A percentile compares a stretch with the other conserved stretches of the same genome.
These are phyloP conservation scores for Capsicum baccatum DNA, from an alignment of 257 asterid species.

Conservation along the genomic window DNA sequence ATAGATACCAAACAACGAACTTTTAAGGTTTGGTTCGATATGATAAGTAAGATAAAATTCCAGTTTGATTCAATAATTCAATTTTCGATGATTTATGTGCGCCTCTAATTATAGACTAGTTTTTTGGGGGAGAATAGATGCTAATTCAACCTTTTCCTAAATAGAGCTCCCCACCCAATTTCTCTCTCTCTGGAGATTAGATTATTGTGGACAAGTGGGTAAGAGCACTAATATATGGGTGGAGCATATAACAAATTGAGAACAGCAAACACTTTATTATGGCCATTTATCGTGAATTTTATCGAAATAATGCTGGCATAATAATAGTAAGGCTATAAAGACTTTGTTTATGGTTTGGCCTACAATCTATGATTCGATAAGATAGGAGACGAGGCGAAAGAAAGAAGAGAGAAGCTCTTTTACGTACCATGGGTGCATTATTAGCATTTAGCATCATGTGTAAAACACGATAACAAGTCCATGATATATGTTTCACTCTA, in stretches of 20 bases:
- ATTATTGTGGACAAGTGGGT: constrained; percentile 25
- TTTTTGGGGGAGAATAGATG: background rate
- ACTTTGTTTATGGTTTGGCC: background rate
- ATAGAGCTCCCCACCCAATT: constrained; percentile 26
- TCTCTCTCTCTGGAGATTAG: background rate
- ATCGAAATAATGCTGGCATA: constrained; percentile 8
- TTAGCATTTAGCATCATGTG: background rate
- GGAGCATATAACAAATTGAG: constrained; percentile 23
- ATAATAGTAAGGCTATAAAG: background rate
- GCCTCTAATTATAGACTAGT: background rate
- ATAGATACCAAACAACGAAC: background rate
- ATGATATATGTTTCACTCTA: background rate
- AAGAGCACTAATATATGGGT: constrained; percentile 25
- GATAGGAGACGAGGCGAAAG: background rate
- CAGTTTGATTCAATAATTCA: background rate
- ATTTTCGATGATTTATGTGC: background rate
- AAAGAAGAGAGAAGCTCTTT: background rate
- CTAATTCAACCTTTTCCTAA: constrained; percentile 19
- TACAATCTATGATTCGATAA: background rate
- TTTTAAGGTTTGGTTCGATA: background rate
- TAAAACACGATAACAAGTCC: background rate
- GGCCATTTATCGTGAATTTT: background rate
- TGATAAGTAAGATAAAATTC: background rate
- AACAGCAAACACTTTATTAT: background rate
- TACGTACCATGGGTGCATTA: background rate